Evolutionary conservation across 495 filamentous ascomycete species (phyloP).

Genomic region (Penicillium ochrochloron): DNA sequence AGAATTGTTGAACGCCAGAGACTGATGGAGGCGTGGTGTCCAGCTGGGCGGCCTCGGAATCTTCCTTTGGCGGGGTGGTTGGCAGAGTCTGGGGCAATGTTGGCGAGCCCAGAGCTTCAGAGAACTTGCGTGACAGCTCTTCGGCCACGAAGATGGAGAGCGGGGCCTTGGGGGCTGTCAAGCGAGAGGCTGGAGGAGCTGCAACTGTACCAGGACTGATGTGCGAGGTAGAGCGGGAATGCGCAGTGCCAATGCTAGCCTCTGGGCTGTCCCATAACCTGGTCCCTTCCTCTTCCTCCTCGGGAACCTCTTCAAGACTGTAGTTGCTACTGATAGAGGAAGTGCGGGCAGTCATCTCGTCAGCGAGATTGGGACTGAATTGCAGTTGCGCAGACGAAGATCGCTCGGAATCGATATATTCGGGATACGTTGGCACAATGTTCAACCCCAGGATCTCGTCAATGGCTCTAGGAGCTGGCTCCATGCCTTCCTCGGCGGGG

Average conservation of each 20-base stretch:
- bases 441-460: slow-evolving; percentile 49
- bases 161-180: slow-evolving; percentile 26
- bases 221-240: slow-evolving; percentile 29
- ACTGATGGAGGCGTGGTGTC: slow-evolving; percentile 21
- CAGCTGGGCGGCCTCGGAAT: neutral
- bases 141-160: slow-evolving; percentile 42
- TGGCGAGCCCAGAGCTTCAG: slow-evolving; percentile 46
- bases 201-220: slow-evolving; percentile 17
- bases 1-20: slow-evolving; percentile 29
- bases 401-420: slow-evolving; percentile 37
- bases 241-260: slow-evolving; percentile 21
- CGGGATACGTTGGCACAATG: slow-evolving; percentile 36
- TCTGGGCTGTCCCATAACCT: slow-evolving; percentile 39
- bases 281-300: slow-evolving; percentile 70
- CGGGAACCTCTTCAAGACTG: slow-evolving; percentile 69
- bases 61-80: slow-evolving; percentile 16
- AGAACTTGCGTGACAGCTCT: slow-evolving; percentile 42
- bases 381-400: slow-evolving; percentile 18
- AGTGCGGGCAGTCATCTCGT: slow-evolving; percentile 48
- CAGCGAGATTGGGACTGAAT: slow-evolving; percentile 45
- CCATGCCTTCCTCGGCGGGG: slow-evolving; percentile 38
- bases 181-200: slow-evolving; percentile 14
- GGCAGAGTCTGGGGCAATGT: slow-evolving; percentile 41
- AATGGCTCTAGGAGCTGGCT: slow-evolving; percentile 48
- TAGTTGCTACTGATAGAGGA: slow-evolving; percentile 49